phyloP scores from a whole-genome alignment of 371 early-diverging fungal genomes.

The Lichtheimia corymbifera region DNA sequence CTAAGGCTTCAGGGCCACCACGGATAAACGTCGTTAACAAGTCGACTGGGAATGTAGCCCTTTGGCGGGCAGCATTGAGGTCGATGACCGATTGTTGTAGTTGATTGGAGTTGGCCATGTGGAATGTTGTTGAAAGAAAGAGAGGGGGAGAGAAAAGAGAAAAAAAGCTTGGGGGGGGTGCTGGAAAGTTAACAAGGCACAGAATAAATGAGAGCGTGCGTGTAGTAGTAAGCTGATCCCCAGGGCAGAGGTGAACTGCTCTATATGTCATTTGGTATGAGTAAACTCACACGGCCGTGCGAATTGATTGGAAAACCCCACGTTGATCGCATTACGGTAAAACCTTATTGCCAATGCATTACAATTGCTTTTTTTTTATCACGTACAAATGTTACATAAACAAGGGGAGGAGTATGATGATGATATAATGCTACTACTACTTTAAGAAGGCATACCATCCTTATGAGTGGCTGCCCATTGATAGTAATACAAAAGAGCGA shows the following conservation, averaged over 20 bases:
- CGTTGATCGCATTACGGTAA: no score
- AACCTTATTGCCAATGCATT: no score
- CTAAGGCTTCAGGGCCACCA: constrained; percentile 34
- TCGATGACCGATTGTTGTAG: constrained; percentile 41
- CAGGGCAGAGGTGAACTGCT: not conserved
- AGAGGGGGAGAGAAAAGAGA: not conserved
- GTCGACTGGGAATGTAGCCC: constrained; percentile 39
- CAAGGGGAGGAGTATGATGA: not conserved
- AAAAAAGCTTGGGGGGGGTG: no score
- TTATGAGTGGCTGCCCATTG: constrained; percentile 65
- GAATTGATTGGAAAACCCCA: not conserved
- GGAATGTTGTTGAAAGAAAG: not conserved
- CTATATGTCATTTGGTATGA: constrained; percentile 11
- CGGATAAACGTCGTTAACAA: constrained; percentile 41
- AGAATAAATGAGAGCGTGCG: no score
- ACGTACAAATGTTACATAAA: constrained; percentile 1
- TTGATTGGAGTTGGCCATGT: constrained; percentile 14
- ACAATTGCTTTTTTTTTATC: no score
- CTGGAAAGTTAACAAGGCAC: no score
- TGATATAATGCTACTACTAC: not conserved
- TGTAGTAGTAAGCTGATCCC: no score
- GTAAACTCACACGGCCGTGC: constrained; percentile 13
- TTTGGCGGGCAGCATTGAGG: constrained; percentile 49
- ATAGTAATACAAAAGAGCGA: constrained; percentile 81
- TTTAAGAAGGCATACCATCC: not conserved